phyloP scores from a whole-genome alignment of 2,329 filamentous ascomycete species.

The Colletotrichum orbiculare region DNA sequence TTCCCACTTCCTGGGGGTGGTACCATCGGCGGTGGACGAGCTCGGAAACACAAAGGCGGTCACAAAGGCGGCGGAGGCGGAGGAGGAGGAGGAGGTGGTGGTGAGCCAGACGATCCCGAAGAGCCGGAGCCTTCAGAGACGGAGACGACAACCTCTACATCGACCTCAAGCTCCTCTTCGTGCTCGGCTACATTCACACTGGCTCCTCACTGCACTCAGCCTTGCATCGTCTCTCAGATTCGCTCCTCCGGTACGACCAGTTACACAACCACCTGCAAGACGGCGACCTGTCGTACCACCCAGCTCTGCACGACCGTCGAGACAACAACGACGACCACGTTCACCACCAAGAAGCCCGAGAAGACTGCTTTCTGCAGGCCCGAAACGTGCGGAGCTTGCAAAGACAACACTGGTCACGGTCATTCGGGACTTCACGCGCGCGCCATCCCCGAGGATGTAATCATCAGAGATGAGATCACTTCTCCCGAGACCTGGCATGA shows the following conservation, averaged over 20 bases:
- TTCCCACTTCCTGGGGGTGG: slow-evolving; percentile 1
- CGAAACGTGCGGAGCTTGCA: slow-evolving; percentile 16
- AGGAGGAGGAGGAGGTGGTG: slow-evolving; percentile 1
- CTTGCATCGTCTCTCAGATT: slow-evolving; percentile 28
- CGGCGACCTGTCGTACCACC: slow-evolving; percentile 29
- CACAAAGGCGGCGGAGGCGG: slow-evolving; percentile 2
- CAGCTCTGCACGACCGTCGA: slow-evolving; percentile 26
- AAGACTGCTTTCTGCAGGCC: slow-evolving; percentile 17
- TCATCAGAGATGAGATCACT: slow-evolving; percentile 16
- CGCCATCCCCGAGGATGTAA: slow-evolving; percentile 24
- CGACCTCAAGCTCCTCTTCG: slow-evolving; percentile 20
- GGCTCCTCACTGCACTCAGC: slow-evolving; percentile 35
- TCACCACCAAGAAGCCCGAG: slow-evolving; percentile 20
- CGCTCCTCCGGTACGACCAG: slow-evolving; percentile 11
- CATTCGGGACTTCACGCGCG: neutral
- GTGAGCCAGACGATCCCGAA: slow-evolving; percentile 10
- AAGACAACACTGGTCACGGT: neutral
- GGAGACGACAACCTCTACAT: slow-evolving; percentile 1
- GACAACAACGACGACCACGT: slow-evolving; percentile 27
- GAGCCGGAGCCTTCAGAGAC: slow-evolving; percentile 15
- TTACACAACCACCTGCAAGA: slow-evolving; percentile 30
- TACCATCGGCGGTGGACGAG: neutral
- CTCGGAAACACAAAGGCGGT: neutral
- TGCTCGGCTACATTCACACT: slow-evolving; percentile 29
- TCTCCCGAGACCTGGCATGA: slow-evolving; percentile 23